Base-by-base conservation (phyloP, 2,329 filamentous ascomycete genomes). In the Pseudogymnoascus sp. region DNA sequence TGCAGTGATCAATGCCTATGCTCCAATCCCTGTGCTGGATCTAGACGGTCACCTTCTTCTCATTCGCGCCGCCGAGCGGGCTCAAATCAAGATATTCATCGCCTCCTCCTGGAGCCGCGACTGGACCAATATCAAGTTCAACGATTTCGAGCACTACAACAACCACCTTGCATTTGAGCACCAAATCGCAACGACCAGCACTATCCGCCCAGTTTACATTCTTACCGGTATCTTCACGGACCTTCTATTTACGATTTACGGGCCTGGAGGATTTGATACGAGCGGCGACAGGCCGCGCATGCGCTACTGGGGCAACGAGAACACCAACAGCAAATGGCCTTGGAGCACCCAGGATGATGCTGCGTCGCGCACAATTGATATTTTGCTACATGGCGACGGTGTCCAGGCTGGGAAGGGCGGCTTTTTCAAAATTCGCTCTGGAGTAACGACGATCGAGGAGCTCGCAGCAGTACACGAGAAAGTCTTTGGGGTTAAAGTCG, bases 31-130 rank as follows among this genome's bases (percentile, higher is more conserved):
- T 2, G 63, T 71, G 37, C 64, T 73, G 3, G 62, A 63, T 5
- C 64, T 77, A 11, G 75, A 76, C 12, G 74, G 69, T 2, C 71
- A 76, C 23, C 68, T 77, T 1, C 64, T 75, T 8, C 73, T 77
- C 0, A 67, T 77, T 1, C 68, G 73, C 5, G 75, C 75, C 3
- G 73, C 72, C 1, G 75, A 76, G 65, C 68, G 73, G 5, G 75
- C 74, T 2, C 69, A 70, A 1, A 67, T 76, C 61, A 72, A 68
- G 62, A 62, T 67, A 10, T 76, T 71, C 60, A 63, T 71, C 37
- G 73, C 72, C 1, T 62, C 67, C 2, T 67, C 66, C n/a, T 76
- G 74, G 74, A 76, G 69, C 63, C 63, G 67, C 37, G 73, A 75
- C 64, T 75, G 73, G 74, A 70, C 65, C 0, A 67, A 67, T 10